Percentiles rank a stretch among this genome's conserved stretches.
Evolutionary conservation across 768 basidiomycete genomes (phyloP).

Genomic region (Calocera viscosa): DNA sequence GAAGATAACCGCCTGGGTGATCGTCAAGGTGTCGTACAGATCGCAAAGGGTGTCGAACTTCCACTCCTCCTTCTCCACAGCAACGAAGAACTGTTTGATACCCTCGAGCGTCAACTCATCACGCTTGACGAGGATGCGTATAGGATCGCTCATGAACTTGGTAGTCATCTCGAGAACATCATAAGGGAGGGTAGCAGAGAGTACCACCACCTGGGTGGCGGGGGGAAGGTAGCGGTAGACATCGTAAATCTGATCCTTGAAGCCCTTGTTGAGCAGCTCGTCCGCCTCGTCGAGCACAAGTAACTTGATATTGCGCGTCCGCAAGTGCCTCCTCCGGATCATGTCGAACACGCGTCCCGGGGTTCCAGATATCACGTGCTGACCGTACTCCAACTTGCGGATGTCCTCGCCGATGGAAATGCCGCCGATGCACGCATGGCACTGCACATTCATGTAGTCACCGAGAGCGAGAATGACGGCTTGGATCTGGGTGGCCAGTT

Average conservation of each 20-base stretch:
- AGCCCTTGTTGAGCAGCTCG: conserved; percentile 91
- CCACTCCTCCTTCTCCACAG: conserved; percentile 99
- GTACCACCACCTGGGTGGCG: conserved; percentile 89
- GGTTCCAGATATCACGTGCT: conserved; percentile 94
- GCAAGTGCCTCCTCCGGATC: conserved; percentile 86
- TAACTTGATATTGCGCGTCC: conserved; percentile 98
- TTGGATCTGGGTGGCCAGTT: conserved; percentile 97
- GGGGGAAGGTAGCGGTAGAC: conserved; percentile 95
- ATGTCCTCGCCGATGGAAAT: conserved; percentile 97
- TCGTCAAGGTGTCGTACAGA: conserved; percentile 94
- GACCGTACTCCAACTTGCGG: conserved; percentile 90
- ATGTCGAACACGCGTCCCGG: conserved; percentile 98
- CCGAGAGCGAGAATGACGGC: conserved; percentile 91
- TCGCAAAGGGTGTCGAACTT: conserved; percentile 97
- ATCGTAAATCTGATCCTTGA: conserved; percentile 99
- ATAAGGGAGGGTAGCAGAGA: conserved; percentile 91
- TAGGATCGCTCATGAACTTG: conserved; percentile 98
- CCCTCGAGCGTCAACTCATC: conserved; percentile 95
- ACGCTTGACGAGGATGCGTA: conserved; percentile 97
- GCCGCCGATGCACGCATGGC: conserved; percentile 96
- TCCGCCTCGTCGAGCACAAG: conserved; percentile 90
- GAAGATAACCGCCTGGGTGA: conserved; percentile 98
- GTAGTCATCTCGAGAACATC: conserved; percentile 99
- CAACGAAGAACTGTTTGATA: conserved; percentile 95
- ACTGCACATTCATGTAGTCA: conserved; percentile 99